A percentile compares a stretch with the other conserved stretches of the same genome.
phyloP scores from a whole-genome alignment of 1,139 yeast genomes.

The Geotrichum citri-aurantii region DNA sequence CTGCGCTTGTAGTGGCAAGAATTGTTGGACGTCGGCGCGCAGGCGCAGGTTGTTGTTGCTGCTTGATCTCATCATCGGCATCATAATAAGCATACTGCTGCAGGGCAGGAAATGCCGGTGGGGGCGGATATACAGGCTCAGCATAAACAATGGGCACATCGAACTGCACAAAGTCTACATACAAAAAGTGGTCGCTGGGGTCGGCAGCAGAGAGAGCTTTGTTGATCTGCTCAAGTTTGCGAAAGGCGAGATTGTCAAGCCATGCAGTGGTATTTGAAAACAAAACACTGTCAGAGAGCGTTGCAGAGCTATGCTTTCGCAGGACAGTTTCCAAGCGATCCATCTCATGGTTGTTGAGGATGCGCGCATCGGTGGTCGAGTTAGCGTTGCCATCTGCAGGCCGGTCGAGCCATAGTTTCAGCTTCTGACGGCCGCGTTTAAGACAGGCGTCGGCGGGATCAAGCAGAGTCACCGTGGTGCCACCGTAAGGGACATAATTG shows the following conservation, averaged over 20 bases:
- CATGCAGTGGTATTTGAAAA: constrained; percentile 43
- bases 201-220: constrained; percentile 28
- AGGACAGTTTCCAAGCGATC: constrained; percentile 42
- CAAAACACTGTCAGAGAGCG: background rate
- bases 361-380: constrained; percentile 31
- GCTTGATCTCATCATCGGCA: constrained; percentile 8
- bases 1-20: constrained; percentile 5
- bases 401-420: constrained; percentile 39
- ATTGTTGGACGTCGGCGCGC: background rate
- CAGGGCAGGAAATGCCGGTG: constrained; percentile 26
- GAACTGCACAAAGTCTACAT: constrained; percentile 68
- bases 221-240: constrained; percentile 48
- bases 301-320: constrained; percentile 3
- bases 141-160: constrained; percentile 79
- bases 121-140: constrained; percentile 44
- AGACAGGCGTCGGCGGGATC: constrained; percentile 45
- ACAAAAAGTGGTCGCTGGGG: constrained; percentile 43
- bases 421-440: constrained; percentile 53
- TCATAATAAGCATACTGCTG: constrained; percentile 13
- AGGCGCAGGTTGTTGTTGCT: constrained; percentile 5
- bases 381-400: constrained; percentile 34
- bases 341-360: constrained; percentile 31
- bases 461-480: constrained; percentile 57
- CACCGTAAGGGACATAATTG: constrained; percentile 49
- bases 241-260: constrained; percentile 66